These are phyloP conservation scores for Plenodomus biglobosus DNA, from an alignment of 2,329 filamentous ascomycete species.

Conservation along the genomic window DNA sequence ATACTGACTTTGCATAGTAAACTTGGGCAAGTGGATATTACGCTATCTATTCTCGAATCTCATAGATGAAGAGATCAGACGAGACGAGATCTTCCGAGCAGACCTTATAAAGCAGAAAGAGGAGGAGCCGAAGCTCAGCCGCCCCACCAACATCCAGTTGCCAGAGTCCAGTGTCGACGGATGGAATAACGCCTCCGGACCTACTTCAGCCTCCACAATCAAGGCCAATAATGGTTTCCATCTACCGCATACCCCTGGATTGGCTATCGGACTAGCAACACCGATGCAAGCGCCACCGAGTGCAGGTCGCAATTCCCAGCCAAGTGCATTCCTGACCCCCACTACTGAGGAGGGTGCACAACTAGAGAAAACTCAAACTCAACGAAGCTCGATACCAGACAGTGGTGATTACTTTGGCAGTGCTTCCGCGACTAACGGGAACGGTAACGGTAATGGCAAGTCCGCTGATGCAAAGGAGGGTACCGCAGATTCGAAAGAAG, in stretches of 20 bases:
- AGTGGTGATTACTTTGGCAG: conserved; percentile 71
- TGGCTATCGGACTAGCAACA: conserved; percentile 77
- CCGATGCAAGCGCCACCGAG: conserved; percentile 52
- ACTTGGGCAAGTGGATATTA: conserved; percentile 94
- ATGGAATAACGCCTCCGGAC: conserved; percentile 46
- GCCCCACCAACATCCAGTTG: conserved; percentile 63
- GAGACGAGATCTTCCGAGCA: conserved; percentile 74
- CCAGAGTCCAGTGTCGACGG: conserved; percentile 52
- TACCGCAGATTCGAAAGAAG: conserved; percentile 32
- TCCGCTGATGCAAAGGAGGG: conserved; percentile 27
- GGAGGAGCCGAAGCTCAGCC: conserved; percentile 57
- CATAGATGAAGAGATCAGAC: conserved; percentile 84
- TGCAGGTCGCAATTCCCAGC: conserved; percentile 39
- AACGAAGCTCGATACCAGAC: conserved; percentile 56
- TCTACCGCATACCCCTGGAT: conserved; percentile 67
- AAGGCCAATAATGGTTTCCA: conserved; percentile 64
- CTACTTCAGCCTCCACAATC: conserved; percentile 53
- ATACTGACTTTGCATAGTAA: conserved; percentile 60
- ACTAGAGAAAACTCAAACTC: conserved; percentile 59
- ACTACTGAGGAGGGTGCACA: conserved; percentile 47
- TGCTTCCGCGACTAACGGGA: conserved; percentile 23
- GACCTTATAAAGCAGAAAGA: conserved; percentile 67
- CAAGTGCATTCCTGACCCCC: conserved; percentile 42
- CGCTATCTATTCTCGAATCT: conserved; percentile 87
- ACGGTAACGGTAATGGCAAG: conserved; percentile 34